These are phyloP conservation scores for Talaromyces sp. DNA, from an alignment of 2,329 filamentous ascomycete species.

Conservation along the genomic window DNA sequence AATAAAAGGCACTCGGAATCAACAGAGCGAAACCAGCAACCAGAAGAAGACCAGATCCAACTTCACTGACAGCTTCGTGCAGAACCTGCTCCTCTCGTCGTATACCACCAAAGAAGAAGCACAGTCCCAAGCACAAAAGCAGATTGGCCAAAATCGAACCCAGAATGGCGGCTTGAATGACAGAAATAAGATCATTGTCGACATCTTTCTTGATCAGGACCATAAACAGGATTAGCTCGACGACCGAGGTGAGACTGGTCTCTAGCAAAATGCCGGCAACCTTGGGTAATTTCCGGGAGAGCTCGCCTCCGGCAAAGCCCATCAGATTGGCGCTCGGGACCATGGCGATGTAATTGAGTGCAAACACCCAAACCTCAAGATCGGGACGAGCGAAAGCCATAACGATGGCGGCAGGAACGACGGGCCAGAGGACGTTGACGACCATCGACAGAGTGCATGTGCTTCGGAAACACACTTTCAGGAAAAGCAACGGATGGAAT, in stretches of 20 bases:
- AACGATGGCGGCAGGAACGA: conserved; percentile 67
- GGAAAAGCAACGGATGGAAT: conserved; percentile 59
- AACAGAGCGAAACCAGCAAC: conserved; percentile 60
- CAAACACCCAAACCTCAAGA: conserved; percentile 60
- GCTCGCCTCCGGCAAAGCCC: conserved; percentile 67
- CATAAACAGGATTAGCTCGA: conserved; percentile 80
- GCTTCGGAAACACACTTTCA: conserved; percentile 59
- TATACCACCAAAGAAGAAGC: conserved; percentile 73
- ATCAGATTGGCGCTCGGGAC: conserved; percentile 70
- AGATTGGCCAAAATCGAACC: conserved; percentile 80
- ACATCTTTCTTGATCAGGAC: conserved; percentile 58
- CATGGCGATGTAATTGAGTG: conserved; percentile 70
- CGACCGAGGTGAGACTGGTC: conserved; percentile 62
- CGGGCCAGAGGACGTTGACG: conserved; percentile 69
- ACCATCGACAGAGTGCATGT: conserved; percentile 58
- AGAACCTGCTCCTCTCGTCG: conserved; percentile 63
- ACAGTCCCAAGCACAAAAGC: conserved; percentile 71
- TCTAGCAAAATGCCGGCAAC: conserved; percentile 51
- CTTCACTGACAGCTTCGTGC: conserved; percentile 70
- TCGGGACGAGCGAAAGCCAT: conserved; percentile 54
- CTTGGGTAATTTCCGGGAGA: conserved; percentile 70
- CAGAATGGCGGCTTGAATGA: conserved; percentile 55
- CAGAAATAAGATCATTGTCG: conserved; percentile 47
- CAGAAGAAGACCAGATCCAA: conserved; percentile 69
- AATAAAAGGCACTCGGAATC: conserved; percentile 43